Conservation (phyloP, 345 rosid species). For the Ceriops decandra region DNA sequence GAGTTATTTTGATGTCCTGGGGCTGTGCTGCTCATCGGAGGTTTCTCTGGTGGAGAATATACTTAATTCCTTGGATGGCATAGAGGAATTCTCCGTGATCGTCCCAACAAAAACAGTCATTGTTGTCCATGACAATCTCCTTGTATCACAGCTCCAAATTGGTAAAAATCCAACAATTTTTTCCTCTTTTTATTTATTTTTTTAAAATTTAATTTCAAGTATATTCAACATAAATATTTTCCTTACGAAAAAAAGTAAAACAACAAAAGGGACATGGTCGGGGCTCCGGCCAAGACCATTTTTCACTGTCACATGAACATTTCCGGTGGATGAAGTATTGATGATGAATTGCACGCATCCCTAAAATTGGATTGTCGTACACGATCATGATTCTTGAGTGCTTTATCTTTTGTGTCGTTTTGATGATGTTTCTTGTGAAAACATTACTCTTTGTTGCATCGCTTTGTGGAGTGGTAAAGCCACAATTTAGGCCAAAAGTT, state of each 20-base stretch:
- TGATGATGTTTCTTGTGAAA: background rate
- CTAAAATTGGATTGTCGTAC: too few relatives aligned
- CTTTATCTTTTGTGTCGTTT: too few relatives aligned
- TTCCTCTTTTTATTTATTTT: background rate
- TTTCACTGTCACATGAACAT: too few relatives aligned
- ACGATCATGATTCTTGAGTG: too few relatives aligned
- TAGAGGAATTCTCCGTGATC: conserved; percentile 60
- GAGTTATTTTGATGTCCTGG: conserved; percentile 84
- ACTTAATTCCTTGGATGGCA: conserved; percentile 56
- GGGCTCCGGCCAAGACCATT: too few relatives aligned
- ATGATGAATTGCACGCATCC: too few relatives aligned
- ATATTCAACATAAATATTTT: too few relatives aligned
- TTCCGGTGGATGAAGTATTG: too few relatives aligned
- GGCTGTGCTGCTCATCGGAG: conserved; percentile 89
- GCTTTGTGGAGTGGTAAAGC: background rate
- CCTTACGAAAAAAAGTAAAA: too few relatives aligned
- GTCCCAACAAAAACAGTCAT: conserved; percentile 80
- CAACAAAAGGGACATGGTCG: too few relatives aligned
- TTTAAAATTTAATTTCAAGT: background rate
- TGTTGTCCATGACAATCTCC: conserved; percentile 72
- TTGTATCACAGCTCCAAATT: conserved; percentile 65
- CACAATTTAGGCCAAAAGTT: background rate
- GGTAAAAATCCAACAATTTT: conserved; percentile 35
- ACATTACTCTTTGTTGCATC: too few relatives aligned
- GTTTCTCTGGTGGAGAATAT: conserved; percentile 67